Evolutionary conservation across 352 stramenopile genomes (phyloP), one percentile per base, ranked within the genome.

Genomic region (Phytophthora lateralis): DNA sequence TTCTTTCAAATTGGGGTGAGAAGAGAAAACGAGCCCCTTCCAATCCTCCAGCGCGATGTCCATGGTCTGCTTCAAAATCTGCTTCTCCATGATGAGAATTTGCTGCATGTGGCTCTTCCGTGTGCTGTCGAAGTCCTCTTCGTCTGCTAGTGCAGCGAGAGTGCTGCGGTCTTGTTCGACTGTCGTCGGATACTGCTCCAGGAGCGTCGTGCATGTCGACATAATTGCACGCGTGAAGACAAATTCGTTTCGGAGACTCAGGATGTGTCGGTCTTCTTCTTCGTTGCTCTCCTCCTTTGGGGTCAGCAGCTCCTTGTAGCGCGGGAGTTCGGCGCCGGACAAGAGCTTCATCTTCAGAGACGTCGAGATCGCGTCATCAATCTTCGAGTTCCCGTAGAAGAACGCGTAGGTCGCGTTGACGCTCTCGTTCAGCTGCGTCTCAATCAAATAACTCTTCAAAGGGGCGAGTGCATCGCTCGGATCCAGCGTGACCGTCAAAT

Each of bases 71-170:
- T 80, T 66, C 12, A 90, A 50, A 50, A 88, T 86, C 37, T 78
- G 52, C 46, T 90, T 90, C 60, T 90, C 81, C 48, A 82, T 62
- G 43, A 86, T 55, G 0, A 90, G 64, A 12, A 69, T 63, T 26
- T 71, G 75, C n/a, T 74, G 52, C 0, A 86, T 67, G 6, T 90
- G 68, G 1, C 66, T 55, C 26, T 58, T 61, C 6, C 66, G 69
- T 26, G 44, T 64, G 27, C 44, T 64, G 6, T 55, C 34, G 4
- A 49, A 12, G 2, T 60, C 29, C 14, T 56, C 26, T 39, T 58
- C 20, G 4, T 51, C 21, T 0, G 26, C 17, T 24, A 80, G 48
- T 37, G 42, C 37, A 6, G 38, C 34, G 10, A 80, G 45, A 14
- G 17, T 27, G 6, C 8, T 18, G 27, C 69, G 38, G 46, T 80